Base-by-base conservation (phyloP, 1,284 basidiomycete genomes). In the Gymnopus androsaceus region DNA sequence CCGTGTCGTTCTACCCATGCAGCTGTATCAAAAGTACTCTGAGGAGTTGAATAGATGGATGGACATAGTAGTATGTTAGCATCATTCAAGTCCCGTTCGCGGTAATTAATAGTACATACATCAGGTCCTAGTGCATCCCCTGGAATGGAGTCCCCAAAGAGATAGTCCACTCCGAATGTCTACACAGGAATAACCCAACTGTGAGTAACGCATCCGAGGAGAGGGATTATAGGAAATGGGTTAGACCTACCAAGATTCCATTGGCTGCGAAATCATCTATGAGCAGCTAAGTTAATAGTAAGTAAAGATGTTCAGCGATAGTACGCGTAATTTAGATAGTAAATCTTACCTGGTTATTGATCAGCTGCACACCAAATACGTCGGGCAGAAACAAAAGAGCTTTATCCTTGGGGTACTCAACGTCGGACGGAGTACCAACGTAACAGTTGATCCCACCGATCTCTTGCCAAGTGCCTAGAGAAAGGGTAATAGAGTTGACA, bases 81-180 rank as follows among this genome's bases (percentile, higher is more conserved):
- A n/a, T n/a, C n/a, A n/a, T n/a, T n/a, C n/a, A n/a, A n/a, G n/a
- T n/a, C n/a, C n/a, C n/a, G n/a, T n/a, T n/a, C n/a, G n/a, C n/a
- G n/a, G n/a, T n/a, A n/a, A n/a, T n/a, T n/a, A n/a, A n/a, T n/a
- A n/a, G n/a, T n/a, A 68, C 71, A 60, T 63, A 75, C 76, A 12
- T 67, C 73, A 27, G 69, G 70, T 53, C 63, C 59, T 46, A 81
- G 33, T 7, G 68, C 73, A 44, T 77, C 72, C 4, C 70, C 57
- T 5, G 77, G 71, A 44, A 84, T 64, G 12, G 82, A 68, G 64
- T 90, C 88, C 37, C 80, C 85, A 64, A 81, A 75, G 47, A 90
- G 72, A 62, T 83, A 78, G 68, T 88, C 85, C 0, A 81, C 79
- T 12, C 79, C 62, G 57, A 87, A 73, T 7, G 77, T 79, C 76